These are phyloP conservation scores for Monosporozyma yasuniensis DNA, from an alignment of 805 yeast species.

Conservation along the genomic window DNA sequence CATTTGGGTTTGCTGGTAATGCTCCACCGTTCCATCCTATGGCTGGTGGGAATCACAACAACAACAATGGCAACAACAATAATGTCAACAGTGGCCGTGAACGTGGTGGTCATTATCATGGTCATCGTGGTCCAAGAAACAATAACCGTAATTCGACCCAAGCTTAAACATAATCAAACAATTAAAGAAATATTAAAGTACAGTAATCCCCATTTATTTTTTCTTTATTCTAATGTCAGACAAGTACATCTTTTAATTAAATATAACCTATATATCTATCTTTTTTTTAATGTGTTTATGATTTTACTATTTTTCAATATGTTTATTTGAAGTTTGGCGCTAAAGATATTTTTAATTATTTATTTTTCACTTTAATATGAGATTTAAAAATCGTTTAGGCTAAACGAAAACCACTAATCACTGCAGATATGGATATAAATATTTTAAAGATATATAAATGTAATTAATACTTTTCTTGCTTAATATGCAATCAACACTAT, in stretches of 20 bases:
- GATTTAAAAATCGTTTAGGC: neutral
- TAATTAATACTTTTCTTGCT: no score
- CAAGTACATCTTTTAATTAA: no score
- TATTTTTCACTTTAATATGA: neutral
- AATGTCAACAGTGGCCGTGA: constrained; percentile 10
- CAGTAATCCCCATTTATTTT: neutral
- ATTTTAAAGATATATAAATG: neutral
- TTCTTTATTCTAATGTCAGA: neutral
- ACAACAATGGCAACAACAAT: constrained; percentile 14
- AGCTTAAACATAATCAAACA: neutral
- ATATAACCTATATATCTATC: no score
- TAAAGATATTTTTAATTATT: neutral
- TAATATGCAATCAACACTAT: no score
- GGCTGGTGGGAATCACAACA: constrained; percentile 16
- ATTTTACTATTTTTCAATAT: neutral
- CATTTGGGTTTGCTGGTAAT: constrained; percentile 21
- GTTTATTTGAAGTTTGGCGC: neutral
- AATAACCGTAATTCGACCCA: neutral
- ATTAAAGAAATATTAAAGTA: neutral
- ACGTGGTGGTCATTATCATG: constrained; percentile 8
- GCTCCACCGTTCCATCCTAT: constrained; percentile 22
- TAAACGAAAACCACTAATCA: neutral
- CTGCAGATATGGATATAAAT: neutral
- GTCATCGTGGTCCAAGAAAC: constrained; percentile 5
- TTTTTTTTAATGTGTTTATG: no score